A percentile compares a stretch with the other conserved stretches of the same genome.
phyloP scores from a whole-genome alignment of 352 stramenopile genomes.

The Globisporangium orthogonon region DNA sequence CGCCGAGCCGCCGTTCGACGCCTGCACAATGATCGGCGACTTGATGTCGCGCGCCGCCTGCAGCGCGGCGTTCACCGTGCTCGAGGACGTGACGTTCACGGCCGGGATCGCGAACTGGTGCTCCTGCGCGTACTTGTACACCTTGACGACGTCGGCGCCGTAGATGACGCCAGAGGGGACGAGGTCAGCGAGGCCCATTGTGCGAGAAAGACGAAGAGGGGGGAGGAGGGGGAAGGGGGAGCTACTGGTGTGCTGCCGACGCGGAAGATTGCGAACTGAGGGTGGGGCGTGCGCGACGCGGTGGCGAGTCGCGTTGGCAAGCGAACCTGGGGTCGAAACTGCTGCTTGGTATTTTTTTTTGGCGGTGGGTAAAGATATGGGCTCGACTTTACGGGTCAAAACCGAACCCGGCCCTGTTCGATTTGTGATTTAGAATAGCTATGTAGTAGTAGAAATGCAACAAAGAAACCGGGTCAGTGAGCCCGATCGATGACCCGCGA shows the following conservation, averaged over 20 bases:
- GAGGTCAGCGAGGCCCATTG: conserved; percentile 81
- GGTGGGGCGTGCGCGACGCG: no score
- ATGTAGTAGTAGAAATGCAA: no score
- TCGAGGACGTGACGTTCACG: conserved; percentile 96
- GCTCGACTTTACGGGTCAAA: neutral
- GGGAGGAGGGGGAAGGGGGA: neutral
- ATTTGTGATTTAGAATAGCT: neutral
- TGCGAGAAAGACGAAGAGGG: conserved; percentile 7
- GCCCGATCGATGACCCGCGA: no score
- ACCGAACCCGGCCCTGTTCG: neutral
- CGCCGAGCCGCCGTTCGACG: conserved; percentile 95
- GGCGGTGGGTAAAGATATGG: conserved; percentile 1
- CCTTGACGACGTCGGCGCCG: conserved; percentile 82
- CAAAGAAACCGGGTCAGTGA: no score
- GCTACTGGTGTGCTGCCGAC: conserved; percentile 5
- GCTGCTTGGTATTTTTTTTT: no score
- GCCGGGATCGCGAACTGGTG: conserved; percentile 96
- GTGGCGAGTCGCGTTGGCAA: no score
- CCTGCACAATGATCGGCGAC: conserved; percentile 97
- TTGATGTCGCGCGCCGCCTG: conserved; percentile 95
- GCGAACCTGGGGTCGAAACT: no score
- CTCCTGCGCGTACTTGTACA: conserved; percentile 92
- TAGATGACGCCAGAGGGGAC: conserved; percentile 84
- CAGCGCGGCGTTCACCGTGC: conserved; percentile 95
- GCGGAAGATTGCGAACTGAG: conserved; percentile 15